Evolutionary conservation across 2,329 filamentous ascomycete genomes (phyloP), one percentile per base, ranked within the genome.

Genomic region (Plenodomus lindquistii): DNA sequence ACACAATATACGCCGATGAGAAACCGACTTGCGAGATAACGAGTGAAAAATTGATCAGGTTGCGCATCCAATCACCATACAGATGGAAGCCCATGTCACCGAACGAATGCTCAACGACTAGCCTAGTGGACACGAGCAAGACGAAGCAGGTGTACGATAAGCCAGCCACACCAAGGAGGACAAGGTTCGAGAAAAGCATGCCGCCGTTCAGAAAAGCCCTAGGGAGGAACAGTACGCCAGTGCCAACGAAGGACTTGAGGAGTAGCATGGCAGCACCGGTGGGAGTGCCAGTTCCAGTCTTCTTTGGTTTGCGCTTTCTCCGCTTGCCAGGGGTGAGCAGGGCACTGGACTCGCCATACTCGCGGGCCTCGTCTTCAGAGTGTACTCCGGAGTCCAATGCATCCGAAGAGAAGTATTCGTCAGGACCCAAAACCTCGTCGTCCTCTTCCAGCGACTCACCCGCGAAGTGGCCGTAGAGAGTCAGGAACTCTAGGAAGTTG

Each of bases 101-200:
- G 75, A 97, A 99, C 1, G 94, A 97, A n/a, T 89, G 91, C 40
- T 92, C 87, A 21, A 97, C 84, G 67, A 85, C 88, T 40, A 96
- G 78, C 27, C 94, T 87, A 2, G 91, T 94, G 50, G 87, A 87
- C 54, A 97, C 91, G 24, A 99, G 82, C 13, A 99, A 81, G 36
- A 99, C 91, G 74, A 99, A 99, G 76, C 92, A 97, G 77, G 97
- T 96, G 75, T 96, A 99, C 70, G 92, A 97, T 50, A 99, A 79
- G 2, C 83, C 78, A 6, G 94, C 92, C 15, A 99, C 90, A 34
- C 81, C 82, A 18, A 99, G 78, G n/a, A 99, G 82, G 15, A 99
- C 88, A 42, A 95, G 57, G 67, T 95, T 96, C 64, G 91, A 96
- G 74, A 99, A 99, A 15, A 96, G 77, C 92, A 99, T 97, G 49